phyloP scores from a whole-genome alignment of 2,329 filamentous ascomycete species.

The Didymella exigua region DNA sequence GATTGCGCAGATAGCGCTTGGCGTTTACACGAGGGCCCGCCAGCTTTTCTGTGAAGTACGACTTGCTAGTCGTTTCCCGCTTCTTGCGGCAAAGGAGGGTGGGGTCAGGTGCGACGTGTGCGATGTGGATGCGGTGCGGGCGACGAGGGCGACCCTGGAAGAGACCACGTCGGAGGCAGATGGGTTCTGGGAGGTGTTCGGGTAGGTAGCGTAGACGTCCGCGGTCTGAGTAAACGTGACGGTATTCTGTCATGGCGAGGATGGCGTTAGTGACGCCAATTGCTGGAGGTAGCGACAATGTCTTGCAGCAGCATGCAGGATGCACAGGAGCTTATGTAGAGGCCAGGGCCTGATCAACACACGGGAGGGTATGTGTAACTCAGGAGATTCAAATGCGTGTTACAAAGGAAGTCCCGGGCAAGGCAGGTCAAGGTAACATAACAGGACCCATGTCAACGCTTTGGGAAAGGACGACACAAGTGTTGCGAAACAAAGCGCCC shows the following conservation, averaged over 20 bases:
- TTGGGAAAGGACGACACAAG: constrained; percentile 34
- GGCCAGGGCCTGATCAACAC: constrained; percentile 21
- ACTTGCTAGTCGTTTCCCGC: constrained; percentile 42
- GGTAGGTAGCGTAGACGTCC: constrained; percentile 48
- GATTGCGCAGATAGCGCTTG: constrained; percentile 56
- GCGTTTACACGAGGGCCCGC: constrained; percentile 57
- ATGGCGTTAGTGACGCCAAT: constrained; percentile 39
- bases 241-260: constrained; percentile 49
- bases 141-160: constrained; percentile 59
- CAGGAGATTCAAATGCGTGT: constrained; percentile 37
- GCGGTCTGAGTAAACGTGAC: constrained; percentile 45
- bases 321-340: constrained; percentile 28
- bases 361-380: constrained; percentile 34
- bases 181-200: constrained; percentile 40
- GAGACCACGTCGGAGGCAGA: constrained; percentile 37
- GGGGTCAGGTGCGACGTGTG: constrained; percentile 55
- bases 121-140: constrained; percentile 63
- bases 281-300: constrained; percentile 17
- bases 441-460: constrained; percentile 39
- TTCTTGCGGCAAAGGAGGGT: constrained; percentile 32
- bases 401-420: constrained; percentile 44
- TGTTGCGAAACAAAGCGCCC: constrained; percentile 40
- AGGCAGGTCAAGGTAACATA: constrained; percentile 39
- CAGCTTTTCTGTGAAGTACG: constrained; percentile 54
- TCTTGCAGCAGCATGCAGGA: constrained; percentile 23